Evolutionary conservation across 2,329 filamentous ascomycete genomes (phyloP).

Genomic region (Fusarium sarcochroum): DNA sequence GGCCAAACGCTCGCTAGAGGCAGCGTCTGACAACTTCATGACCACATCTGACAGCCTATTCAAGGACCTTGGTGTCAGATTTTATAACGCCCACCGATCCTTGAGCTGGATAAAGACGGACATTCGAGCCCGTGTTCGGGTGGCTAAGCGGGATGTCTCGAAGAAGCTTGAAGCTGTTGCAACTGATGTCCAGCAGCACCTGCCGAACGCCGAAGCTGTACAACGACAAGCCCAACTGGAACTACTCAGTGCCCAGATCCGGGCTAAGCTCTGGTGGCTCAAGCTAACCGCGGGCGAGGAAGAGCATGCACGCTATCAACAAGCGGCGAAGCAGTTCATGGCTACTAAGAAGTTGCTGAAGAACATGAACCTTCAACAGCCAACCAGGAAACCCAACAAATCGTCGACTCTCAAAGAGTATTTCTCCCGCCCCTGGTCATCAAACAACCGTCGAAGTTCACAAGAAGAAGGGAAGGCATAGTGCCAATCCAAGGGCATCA

Average conservation of each 20-base stretch:
- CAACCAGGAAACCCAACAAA: conserved; percentile 41
- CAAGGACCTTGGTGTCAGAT: conserved; percentile 40
- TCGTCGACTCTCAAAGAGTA: conserved; percentile 25
- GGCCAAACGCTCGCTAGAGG: conserved; percentile 52
- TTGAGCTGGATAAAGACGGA: conserved; percentile 40
- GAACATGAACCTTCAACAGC: conserved; percentile 50
- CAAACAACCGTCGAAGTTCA: conserved; percentile 39
- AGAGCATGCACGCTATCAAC: conserved; percentile 62
- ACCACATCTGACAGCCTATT: conserved; percentile 49
- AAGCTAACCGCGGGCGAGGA: conserved; percentile 64
- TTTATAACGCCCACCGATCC: conserved; percentile 43
- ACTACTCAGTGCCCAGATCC: conserved; percentile 67
- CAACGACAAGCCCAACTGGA: conserved; percentile 60
- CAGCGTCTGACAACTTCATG: conserved; percentile 51
- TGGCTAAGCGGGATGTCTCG: conserved; percentile 37
- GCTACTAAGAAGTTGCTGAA: conserved; percentile 53
- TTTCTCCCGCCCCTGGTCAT: conserved; percentile 33
- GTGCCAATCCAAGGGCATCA: conserved; percentile 13
- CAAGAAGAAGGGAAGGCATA: conserved; percentile 28
- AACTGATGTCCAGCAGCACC: conserved; percentile 36
- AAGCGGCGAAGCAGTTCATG: conserved; percentile 62
- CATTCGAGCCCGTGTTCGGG: conserved; percentile 34
- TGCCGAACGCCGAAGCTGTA: conserved; percentile 46
- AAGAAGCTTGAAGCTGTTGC: conserved; percentile 34
- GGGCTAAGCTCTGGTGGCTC: conserved; percentile 70